Base-by-base conservation (phyloP, 192 early-diverging fungal species). In the Coemansia aciculifera region DNA sequence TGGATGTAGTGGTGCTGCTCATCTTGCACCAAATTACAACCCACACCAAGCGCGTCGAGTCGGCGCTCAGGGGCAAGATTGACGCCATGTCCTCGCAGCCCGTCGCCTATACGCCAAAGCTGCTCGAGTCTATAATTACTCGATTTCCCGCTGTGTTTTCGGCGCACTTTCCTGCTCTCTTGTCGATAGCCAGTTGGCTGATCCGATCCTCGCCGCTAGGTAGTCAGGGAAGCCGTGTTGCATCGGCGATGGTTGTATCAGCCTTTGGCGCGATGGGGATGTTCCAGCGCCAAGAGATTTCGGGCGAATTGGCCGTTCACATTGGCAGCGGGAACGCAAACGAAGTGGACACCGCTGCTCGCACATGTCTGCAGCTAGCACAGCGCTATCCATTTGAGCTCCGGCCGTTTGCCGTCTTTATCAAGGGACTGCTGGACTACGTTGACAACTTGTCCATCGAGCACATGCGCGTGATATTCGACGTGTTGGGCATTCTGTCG, bases 251-350 rank as follows among this genome's bases (percentile, higher is more conserved):
- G 44, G 1, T 71, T 7, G 72, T 69, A 1, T 54, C 75, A 0
- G 75, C 79, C 21, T 82, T 82, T 52, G 75, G 62, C 3, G 23
- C 56, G 1, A 82, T 87, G 54, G 89, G 89, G 44, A 76, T 83
- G 38, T 90, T 89, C 63, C 85, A 92, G 67, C 87, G 88, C n/a
- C 90, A 91, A 77, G 92, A 93, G 76, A 89, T 92, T 24, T 76
- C 91, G 44, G 89, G 86, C n/a, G 87, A 87, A n/a, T 68, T 93
- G 34, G 89, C 90, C 1, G 87, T 88, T 17, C 92, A 93, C 63
- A 89, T 93, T 44, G 92, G 90, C 40, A 92, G 90, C 52, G 90
- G 90, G 8, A 83, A 85, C 61, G 60, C 62, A 9, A 72, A 80
- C 61, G 90, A 91, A 56, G 83, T 90, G 21, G 86, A 91, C 68